Evolutionary conservation across 805 yeast species (phyloP), one percentile per base, ranked within the genome.

Genomic region (Wickerhamomyces bisporus): DNA sequence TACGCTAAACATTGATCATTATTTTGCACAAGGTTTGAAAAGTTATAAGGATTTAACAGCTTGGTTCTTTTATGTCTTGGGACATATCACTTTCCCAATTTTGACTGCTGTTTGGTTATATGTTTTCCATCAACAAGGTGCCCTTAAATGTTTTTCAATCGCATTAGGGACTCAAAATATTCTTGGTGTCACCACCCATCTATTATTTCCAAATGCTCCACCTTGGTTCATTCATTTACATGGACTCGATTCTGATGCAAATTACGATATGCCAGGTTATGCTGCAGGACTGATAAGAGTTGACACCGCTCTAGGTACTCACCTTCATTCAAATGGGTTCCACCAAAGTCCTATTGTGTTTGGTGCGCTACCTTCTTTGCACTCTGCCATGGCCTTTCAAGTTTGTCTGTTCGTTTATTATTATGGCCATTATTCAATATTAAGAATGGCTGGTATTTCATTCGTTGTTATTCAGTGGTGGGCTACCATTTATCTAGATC

Each of bases 401-500:
- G 56, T 53, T 12, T 52, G 55, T 27, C 50, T 69, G 34, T 63
- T 62, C 47, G 36, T 70, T 33, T 67, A 66, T 40, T 70, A 73
- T 43, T 61, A 70, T 40, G 70, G 65, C 41, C 51, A 60, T 24
- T 53, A 61, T 1, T 42, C 17, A 8, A 14, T 45, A 1, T 39
- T 52, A 19, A 54, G 55, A 43, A 14, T 64, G 5, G 45, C 68
- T 1, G 70, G 68, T 16, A 49, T 70, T 5, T 26, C 43, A 0
- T 80, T 73, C 55, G 73, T 80, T 7, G 41, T 65, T 2, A 52
- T 76, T 25, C 86, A 80, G 53, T 79, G 86, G 83, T 81, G 86
- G 86, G 76, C 85, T 18, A 77, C 86, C 3, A 76, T 81, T 61
- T 81, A 81, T 49, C 57, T 81, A 41, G 86, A 80, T 53, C 87